A percentile compares a stretch with the other conserved stretches of the same genome.
Conservation (phyloP, 495 filamentous ascomycete genomes). For the Talaromyces adpressus region DNA sequence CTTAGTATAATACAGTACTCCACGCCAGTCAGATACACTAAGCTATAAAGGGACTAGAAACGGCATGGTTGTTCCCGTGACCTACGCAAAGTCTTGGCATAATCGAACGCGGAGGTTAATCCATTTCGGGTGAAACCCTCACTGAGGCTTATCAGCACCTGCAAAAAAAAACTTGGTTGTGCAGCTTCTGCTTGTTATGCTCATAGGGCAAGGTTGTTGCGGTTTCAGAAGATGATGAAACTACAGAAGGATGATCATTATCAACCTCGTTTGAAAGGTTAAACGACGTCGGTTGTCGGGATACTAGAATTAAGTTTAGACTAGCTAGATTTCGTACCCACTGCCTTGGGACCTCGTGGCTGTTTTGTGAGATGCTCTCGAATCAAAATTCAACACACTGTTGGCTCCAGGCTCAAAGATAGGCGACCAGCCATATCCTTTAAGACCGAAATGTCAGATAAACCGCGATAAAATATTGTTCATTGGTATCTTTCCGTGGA, state of each 20-base stretch:
- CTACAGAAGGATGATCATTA: neutral
- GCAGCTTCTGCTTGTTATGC: neutral
- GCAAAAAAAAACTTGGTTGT: neutral
- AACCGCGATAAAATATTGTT: neutral
- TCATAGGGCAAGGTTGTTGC: neutral
- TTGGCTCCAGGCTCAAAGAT: neutral
- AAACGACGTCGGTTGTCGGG: neutral
- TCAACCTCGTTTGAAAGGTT: neutral
- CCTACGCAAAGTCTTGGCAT: neutral
- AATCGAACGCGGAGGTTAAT: neutral
- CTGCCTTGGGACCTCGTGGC: neutral
- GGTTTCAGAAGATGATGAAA: neutral
- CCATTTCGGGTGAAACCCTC: neutral
- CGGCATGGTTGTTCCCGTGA: slow-evolving; percentile 1
- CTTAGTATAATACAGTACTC: neutral
- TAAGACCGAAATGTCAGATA: neutral
- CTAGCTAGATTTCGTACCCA: neutral
- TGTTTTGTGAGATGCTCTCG: too few relatives aligned
- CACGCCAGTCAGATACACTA: neutral
- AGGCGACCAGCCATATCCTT: too few relatives aligned
- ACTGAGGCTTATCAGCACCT: neutral
- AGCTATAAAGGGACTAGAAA: neutral
- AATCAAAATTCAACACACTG: neutral
- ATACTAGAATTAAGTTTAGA: neutral
- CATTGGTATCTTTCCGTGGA: neutral